Conservation (phyloP, 495 filamentous ascomycete species). For the Neurospora sp. region DNA sequence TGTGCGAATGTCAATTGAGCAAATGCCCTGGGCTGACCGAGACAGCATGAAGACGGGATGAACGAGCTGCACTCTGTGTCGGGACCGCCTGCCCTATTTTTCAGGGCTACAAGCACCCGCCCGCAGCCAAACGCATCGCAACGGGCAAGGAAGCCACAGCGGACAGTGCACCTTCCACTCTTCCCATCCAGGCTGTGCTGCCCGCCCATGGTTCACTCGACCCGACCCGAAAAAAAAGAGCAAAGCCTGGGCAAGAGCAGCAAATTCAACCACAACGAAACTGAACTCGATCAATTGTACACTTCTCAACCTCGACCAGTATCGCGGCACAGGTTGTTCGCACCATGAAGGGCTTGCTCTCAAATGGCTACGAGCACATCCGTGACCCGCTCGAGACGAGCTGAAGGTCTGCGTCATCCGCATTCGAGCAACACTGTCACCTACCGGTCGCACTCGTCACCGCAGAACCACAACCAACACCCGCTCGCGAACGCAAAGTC, state of each 20-base stretch:
- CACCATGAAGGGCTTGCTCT: conserved; percentile 12
- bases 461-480: conserved; percentile 7
- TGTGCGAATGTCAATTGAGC: not conserved
- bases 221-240: not conserved
- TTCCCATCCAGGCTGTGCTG: not conserved
- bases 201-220: not conserved
- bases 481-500: conserved; percentile 7
- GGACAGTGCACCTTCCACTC: not conserved
- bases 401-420: conserved; percentile 19
- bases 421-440: conserved; percentile 6
- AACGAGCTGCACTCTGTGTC: not conserved
- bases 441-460: conserved; percentile 1
- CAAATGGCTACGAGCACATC: conserved; percentile 26
- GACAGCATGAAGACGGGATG: not conserved
- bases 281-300: not conserved
- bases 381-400: conserved; percentile 26
- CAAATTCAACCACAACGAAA: not conserved
- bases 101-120: not conserved
- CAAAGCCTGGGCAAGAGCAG: not conserved
- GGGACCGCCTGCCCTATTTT: not conserved
- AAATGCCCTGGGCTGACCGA: not conserved
- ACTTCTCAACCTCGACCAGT: not conserved
- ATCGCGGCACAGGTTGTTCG: not conserved
- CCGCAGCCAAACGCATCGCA: not conserved
- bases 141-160: not conserved